phyloP scores from a whole-genome alignment of 1,284 basidiomycete genomes.

The Vanrija sp. region DNA sequence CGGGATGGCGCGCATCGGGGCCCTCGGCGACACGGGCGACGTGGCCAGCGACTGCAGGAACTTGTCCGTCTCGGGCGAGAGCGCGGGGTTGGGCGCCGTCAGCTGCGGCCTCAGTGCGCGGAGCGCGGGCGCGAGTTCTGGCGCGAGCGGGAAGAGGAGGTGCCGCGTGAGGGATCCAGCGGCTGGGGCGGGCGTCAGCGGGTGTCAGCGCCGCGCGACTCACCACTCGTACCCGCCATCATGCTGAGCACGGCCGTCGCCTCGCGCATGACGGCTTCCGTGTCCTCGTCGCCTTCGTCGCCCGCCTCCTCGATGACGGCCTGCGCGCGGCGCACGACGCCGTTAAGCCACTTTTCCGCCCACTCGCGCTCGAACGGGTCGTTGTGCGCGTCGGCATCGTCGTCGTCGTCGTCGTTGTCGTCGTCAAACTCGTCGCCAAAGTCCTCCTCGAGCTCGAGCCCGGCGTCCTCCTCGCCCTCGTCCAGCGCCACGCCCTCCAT shows the following conservation, averaged over 20 bases:
- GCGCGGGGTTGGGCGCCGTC: slow-evolving; percentile 19
- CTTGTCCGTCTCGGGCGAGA: slow-evolving; percentile 35
- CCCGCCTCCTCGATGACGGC: slow-evolving; percentile 26
- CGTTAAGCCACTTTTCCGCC: slow-evolving; percentile 47
- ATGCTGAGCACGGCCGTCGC: slow-evolving; percentile 64
- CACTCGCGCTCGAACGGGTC: slow-evolving; percentile 49
- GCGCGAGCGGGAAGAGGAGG: slow-evolving; percentile 40
- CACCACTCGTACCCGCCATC: slow-evolving; percentile 58
- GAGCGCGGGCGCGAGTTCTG: slow-evolving; percentile 29
- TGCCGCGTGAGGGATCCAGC: slow-evolving; percentile 44
- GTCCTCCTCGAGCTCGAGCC: slow-evolving; percentile 8
- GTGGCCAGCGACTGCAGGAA: slow-evolving; percentile 36
- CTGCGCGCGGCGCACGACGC: slow-evolving; percentile 42
- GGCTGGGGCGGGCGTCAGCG: slow-evolving; percentile 9
- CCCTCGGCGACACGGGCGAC: slow-evolving; percentile 30
- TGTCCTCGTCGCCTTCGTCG: not conserved
- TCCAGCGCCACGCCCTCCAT: slow-evolving; percentile 32
- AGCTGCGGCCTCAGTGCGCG: slow-evolving; percentile 15
- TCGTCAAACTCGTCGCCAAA: slow-evolving; percentile 12
- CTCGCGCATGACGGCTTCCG: slow-evolving; percentile 30
- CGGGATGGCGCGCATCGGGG: slow-evolving; percentile 3
- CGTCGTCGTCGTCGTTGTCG: slow-evolving; percentile 17
- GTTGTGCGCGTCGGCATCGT: slow-evolving; percentile 19
- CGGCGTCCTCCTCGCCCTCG: slow-evolving; percentile 9
- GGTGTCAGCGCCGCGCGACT: too few relatives aligned